A percentile compares a stretch with the other conserved stretches of the same genome.
phyloP scores from a whole-genome alignment of 1,284 basidiomycete species.

The Leccinum insolens region DNA sequence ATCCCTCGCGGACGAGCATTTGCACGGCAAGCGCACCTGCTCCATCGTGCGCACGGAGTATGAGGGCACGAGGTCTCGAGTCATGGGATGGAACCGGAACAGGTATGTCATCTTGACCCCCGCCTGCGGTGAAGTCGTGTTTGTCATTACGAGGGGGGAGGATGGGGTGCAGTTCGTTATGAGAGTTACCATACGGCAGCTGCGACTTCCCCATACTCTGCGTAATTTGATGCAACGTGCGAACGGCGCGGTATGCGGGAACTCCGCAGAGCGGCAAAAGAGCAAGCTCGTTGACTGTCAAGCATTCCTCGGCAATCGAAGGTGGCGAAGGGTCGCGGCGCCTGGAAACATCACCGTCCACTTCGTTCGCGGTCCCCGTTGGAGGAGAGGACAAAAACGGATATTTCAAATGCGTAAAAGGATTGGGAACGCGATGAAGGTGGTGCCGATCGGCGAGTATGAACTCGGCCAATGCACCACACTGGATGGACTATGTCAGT shows the following conservation, averaged over 20 bases:
- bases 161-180: slow-evolving; percentile 32
- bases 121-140: slow-evolving; percentile 31
- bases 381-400: slow-evolving; percentile 10
- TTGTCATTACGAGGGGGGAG: slow-evolving; percentile 27
- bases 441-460: slow-evolving; percentile 78
- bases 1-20: slow-evolving; percentile 65
- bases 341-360: slow-evolving; percentile 13
- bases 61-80: slow-evolving; percentile 51
- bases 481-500: slow-evolving; percentile 44
- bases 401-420: slow-evolving; percentile 35
- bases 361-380: slow-evolving; percentile 12
- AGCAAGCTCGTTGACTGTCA: slow-evolving; percentile 78
- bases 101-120: slow-evolving; percentile 22
- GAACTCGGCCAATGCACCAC: slow-evolving; percentile 83
- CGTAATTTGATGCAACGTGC: slow-evolving; percentile 50
- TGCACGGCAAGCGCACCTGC: slow-evolving; percentile 76
- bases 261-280: slow-evolving; percentile 78
- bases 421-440: slow-evolving; percentile 71
- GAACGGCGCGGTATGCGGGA: slow-evolving; percentile 75
- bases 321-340: slow-evolving; percentile 13
- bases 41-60: slow-evolving; percentile 78
- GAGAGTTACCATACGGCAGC: slow-evolving; percentile 27
- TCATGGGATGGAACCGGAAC: slow-evolving; percentile 15
- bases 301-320: slow-evolving; percentile 13
- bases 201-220: slow-evolving; percentile 29